Percentiles rank a stretch among this genome's conserved stretches.
Conservation (phyloP, 805 yeast genomes). For the Teunomyces barrocoloradensis region DNA sequence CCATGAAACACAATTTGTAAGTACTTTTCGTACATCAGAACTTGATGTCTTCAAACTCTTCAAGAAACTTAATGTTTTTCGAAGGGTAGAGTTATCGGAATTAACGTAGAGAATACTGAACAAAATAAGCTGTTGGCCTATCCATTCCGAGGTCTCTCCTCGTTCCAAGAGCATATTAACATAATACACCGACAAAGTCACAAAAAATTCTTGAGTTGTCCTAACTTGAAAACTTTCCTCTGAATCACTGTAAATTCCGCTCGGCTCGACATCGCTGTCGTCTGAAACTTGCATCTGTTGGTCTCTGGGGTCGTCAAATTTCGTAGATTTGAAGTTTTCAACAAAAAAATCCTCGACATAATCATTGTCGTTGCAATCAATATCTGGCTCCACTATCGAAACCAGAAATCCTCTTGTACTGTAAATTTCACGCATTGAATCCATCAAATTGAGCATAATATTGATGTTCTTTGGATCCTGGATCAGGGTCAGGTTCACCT, state of each 20-base stretch:
- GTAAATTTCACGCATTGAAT: constrained; percentile 1
- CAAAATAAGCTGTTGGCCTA: constrained; percentile 23
- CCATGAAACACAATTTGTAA: constrained; percentile 24
- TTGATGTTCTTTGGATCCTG: constrained; percentile 14
- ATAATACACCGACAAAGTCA: constrained; percentile 14
- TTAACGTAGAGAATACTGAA: constrained; percentile 19
- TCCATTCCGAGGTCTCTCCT: constrained; percentile 28
- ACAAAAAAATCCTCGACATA: constrained; percentile 10
- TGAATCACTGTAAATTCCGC: constrained; percentile 4
- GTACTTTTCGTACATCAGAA: constrained; percentile 11
- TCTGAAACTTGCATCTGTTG: constrained; percentile 30
- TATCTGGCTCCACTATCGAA: neutral
- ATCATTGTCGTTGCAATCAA: neutral
- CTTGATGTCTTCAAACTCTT: constrained; percentile 19
- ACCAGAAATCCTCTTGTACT: constrained; percentile 7
- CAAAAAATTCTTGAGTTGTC: constrained; percentile 9
- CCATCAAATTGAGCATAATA: constrained; percentile 7
- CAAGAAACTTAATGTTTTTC: constrained; percentile 15
- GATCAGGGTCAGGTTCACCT: constrained; percentile 13
- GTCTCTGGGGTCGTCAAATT: constrained; percentile 10
- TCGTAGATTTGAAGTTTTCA: constrained; percentile 14
- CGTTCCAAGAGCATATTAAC: constrained; percentile 16
- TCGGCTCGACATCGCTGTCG: constrained; percentile 23
- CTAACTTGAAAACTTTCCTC: constrained; percentile 3
- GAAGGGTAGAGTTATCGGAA: constrained; percentile 13